Evolutionary conservation across 352 stramenopile genomes (phyloP).

Genomic region (Pythium grandisporangium): DNA sequence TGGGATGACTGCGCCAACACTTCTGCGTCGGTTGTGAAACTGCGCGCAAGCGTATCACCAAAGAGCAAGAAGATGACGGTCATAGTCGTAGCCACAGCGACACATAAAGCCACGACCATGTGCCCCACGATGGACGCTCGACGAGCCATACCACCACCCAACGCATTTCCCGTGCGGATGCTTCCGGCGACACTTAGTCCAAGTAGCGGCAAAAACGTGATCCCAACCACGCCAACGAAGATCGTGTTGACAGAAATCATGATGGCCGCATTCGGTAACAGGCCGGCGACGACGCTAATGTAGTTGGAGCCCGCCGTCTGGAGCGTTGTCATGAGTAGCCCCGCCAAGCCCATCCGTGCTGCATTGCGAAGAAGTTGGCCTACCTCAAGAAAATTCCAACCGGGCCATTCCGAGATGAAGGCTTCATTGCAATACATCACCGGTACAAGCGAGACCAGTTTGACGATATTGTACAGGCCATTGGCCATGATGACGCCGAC

Average conservation of each 20-base stretch:
- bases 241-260: conserved; percentile 55
- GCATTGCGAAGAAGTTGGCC: conserved; percentile 2
- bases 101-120: conserved; percentile 24
- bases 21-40: conserved; percentile 32
- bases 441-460: conserved; percentile 16
- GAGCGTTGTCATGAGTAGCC: conserved; percentile 52
- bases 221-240: conserved; percentile 25
- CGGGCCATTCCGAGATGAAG: conserved; percentile 19
- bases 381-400: conserved; percentile 15
- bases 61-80: conserved; percentile 29
- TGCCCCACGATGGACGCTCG: conserved; percentile 33
- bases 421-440: conserved; percentile 19
- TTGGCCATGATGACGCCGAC: conserved; percentile 22
- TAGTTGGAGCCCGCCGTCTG: conserved; percentile 34
- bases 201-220: conserved; percentile 45
- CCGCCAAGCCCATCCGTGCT: conserved; percentile 25
- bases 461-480: conserved; percentile 18
- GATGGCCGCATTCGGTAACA: conserved; percentile 42
- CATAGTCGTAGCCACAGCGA: conserved; percentile 23
- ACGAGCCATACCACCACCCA: conserved; percentile 36
- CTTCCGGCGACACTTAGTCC: conserved; percentile 47
- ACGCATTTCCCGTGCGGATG: conserved; percentile 55
- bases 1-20: conserved; percentile 18
- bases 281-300: conserved; percentile 36
- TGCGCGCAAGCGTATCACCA: conserved; percentile 22